phyloP scores from a whole-genome alignment of 352 stramenopile species.

The Globisporangium viniferum region DNA sequence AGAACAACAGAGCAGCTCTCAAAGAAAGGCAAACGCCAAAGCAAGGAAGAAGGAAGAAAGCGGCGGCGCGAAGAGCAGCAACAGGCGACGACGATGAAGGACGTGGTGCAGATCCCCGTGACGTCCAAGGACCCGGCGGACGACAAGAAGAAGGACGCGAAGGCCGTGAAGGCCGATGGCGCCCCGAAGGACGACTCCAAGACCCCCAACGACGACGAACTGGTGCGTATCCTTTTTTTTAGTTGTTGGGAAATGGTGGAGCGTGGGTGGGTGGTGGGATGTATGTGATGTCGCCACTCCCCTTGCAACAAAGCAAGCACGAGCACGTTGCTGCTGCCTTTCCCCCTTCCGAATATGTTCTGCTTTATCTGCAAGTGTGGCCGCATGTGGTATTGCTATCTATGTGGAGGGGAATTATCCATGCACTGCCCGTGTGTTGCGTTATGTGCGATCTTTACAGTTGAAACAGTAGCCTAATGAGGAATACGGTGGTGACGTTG shows the following conservation, averaged over 20 bases:
- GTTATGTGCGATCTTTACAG: constrained; percentile 3
- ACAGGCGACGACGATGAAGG: constrained; percentile 47
- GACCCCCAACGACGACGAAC: constrained; percentile 47
- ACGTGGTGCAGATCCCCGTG: constrained; percentile 55
- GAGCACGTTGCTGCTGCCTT: neutral
- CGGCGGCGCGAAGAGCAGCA: constrained; percentile 18
- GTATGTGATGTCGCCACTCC: neutral
- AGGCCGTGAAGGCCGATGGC: constrained; percentile 17
- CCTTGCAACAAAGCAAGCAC: neutral
- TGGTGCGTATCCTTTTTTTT: constrained; percentile 36
- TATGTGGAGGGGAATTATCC: neutral
- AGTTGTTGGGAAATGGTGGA: neutral
- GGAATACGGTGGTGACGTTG: neutral
- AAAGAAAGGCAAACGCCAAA: neutral
- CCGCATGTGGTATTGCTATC: neutral
- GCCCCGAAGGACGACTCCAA: constrained; percentile 27
- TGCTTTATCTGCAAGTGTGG: neutral
- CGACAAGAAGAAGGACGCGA: constrained; percentile 37
- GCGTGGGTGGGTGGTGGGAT: neutral
- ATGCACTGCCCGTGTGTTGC: neutral
- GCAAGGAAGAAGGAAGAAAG: constrained; percentile 22
- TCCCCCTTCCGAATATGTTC: no score
- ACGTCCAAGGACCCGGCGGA: constrained; percentile 47
- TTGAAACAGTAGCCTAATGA: neutral
- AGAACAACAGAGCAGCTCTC: constrained; percentile 1